phyloP scores from a whole-genome alignment of 306 rosid species.

The Pyrus bretschneideri region DNA sequence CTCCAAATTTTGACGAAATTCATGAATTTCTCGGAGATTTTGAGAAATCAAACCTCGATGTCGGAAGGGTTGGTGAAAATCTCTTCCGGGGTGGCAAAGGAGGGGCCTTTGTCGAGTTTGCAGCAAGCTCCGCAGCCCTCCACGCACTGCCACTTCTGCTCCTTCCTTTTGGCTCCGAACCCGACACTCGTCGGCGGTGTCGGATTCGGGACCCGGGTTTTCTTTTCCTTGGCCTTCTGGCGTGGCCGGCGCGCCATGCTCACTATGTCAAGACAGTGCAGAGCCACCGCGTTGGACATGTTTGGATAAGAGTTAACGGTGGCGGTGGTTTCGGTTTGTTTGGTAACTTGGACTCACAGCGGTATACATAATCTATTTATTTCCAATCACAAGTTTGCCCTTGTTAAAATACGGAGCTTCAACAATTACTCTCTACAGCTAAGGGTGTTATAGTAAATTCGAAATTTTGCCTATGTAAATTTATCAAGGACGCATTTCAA shows the following conservation, averaged over 20 bases:
- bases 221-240: slow-evolving; percentile 14
- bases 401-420: too few species aligned
- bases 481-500: too few species aligned
- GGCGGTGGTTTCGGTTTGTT: neutral
- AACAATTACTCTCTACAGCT: too few species aligned
- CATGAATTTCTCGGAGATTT: neutral
- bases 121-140: slow-evolving; percentile 94
- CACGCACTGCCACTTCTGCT: slow-evolving; percentile 59
- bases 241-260: slow-evolving; percentile 28
- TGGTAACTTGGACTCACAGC: neutral
- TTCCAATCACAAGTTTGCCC: too few species aligned
- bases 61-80: slow-evolving; percentile 54
- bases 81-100: slow-evolving; percentile 75
- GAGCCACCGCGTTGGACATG: slow-evolving; percentile 22
- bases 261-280: slow-evolving; percentile 13
- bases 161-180: slow-evolving; percentile 38
- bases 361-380: too few species aligned
- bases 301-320: neutral
- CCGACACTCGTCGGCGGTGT: slow-evolving; percentile 14
- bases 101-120: slow-evolving; percentile 69
- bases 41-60: slow-evolving; percentile 33
- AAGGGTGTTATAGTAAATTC: too few species aligned
- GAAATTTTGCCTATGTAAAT: too few species aligned
- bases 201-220: slow-evolving; percentile 13
- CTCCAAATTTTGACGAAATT: neutral